Base-by-base conservation (phyloP, 495 filamentous ascomycete species). In the Podospora tetraspora region DNA sequence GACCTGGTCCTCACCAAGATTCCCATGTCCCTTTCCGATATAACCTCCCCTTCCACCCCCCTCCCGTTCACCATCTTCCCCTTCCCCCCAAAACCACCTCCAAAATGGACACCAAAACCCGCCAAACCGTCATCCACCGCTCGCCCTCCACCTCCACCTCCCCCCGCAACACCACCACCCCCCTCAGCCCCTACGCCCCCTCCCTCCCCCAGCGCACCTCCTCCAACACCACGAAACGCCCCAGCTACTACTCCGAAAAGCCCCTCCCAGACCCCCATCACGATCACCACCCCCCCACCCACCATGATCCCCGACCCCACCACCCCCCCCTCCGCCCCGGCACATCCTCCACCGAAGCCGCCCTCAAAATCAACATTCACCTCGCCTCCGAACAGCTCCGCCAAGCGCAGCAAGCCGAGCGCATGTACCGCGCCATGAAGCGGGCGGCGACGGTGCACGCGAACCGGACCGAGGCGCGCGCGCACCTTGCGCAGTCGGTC, bases 341-440 rank as follows among this genome's bases (percentile, higher is more conserved):
- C 27, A 77, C 76, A n/a, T 71, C 75, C 1, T 70, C 70, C 30
- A 79, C 78, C 23, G 73, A 75, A 32, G 67, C 71, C n/a, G 66
- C 76, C 32, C 75, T 79, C 30, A 56, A 69, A n/a, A 61, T 69
- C 37, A 62, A 71, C 58, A 69, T 71, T 19, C 72, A 67, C 23
- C 67, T 57, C 25, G 75, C 75, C 62, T 71, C 74, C 0, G 70
- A 72, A 4, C 61, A 71, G 22, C 71, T 74, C 43, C 34, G 68
- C 27, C 59, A 70, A 10, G 78, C 78, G 23, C 68, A 72, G 43
- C 68, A 65, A 24, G 72, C 75, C 52, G 75, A 79, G 73, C 71
- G 68, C 12, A 29, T 68, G 30, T 79, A 79, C 71, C 67, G 63
- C 22, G 65, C 71, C 10, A 59, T 62, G 57, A 79, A 79, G 72